phyloP scores from a whole-genome alignment of 2,329 filamentous ascomycete genomes.

The Fusarium sp. region DNA sequence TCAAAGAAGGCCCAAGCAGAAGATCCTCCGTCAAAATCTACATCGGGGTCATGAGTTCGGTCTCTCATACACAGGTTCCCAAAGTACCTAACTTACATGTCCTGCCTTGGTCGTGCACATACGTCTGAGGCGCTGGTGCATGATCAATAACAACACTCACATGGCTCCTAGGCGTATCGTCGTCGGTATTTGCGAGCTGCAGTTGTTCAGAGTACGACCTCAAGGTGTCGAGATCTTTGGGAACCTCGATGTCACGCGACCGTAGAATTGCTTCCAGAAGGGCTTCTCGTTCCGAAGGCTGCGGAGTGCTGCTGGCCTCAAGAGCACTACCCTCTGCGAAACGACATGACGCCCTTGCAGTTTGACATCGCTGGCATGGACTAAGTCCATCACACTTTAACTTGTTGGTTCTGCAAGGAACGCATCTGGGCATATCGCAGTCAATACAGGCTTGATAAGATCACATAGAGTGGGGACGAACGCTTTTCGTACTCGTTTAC shows the following conservation, averaged over 20 bases:
- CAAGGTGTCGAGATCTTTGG: not conserved
- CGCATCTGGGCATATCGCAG: not conserved
- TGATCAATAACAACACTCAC: not conserved
- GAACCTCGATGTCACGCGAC: not conserved
- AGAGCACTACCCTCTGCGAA: not conserved
- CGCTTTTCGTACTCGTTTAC: conserved; percentile 1
- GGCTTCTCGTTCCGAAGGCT: not conserved
- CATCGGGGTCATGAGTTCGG: not conserved
- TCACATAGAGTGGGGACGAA: no score
- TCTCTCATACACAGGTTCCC: not conserved
- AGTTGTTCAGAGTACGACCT: not conserved
- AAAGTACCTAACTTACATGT: conserved; percentile 1
- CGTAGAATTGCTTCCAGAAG: not conserved
- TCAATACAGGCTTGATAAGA: no score
- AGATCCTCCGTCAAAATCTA: conserved; percentile 8
- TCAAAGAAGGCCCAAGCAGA: conserved; percentile 12
- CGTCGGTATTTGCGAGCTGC: not conserved
- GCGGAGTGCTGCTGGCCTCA: not conserved
- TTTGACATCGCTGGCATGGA: not conserved
- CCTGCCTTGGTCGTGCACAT: conserved; percentile 2
- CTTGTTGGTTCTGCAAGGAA: conserved; percentile 1
- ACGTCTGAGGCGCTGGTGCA: not conserved
- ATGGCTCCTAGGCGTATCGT: not conserved
- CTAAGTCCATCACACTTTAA: not conserved
- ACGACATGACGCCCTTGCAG: not conserved